A percentile compares a stretch with the other conserved stretches of the same genome.
phyloP scores from a whole-genome alignment of 164 flowering plant genomes.

The Kalanchoe fedtschenkoi region DNA sequence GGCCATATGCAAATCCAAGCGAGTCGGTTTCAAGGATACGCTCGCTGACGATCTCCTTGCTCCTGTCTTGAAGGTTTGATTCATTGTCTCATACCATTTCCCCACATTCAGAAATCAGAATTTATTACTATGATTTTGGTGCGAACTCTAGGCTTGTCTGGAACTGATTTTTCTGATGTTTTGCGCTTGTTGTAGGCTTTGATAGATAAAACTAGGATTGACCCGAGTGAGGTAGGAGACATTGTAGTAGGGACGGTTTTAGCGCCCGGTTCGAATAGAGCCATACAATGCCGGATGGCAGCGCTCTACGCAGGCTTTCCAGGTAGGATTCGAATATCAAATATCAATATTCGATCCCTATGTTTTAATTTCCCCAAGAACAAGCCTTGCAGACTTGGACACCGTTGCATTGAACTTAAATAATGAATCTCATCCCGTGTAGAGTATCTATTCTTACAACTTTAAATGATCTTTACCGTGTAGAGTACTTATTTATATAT shows the following conservation, averaged over 20 bases:
- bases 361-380: too few relatives aligned
- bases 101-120: too few relatives aligned
- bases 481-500: neutral
- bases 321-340: conserved; percentile 30
- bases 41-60: conserved; percentile 78
- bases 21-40: conserved; percentile 94
- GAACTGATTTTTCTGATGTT: neutral
- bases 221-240: conserved; percentile 90
- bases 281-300: conserved; percentile 97
- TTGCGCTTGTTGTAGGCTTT: conserved; percentile 44
- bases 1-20: conserved; percentile 75
- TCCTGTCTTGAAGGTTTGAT: conserved; percentile 61
- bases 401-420: neutral
- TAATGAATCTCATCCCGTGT: neutral
- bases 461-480: too few relatives aligned
- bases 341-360: too few relatives aligned
- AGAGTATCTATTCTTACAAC: neutral
- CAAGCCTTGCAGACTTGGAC: neutral
- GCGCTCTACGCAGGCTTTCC: conserved; percentile 99
- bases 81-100: too few relatives aligned
- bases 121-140: neutral
- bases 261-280: conserved; percentile 88
- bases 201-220: conserved; percentile 73
- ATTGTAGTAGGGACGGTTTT: conserved; percentile 90
- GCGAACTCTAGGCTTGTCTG: neutral